Evolutionary conservation across 768 basidiomycete genomes (phyloP).

Genomic region (Termitomyces sp.): DNA sequence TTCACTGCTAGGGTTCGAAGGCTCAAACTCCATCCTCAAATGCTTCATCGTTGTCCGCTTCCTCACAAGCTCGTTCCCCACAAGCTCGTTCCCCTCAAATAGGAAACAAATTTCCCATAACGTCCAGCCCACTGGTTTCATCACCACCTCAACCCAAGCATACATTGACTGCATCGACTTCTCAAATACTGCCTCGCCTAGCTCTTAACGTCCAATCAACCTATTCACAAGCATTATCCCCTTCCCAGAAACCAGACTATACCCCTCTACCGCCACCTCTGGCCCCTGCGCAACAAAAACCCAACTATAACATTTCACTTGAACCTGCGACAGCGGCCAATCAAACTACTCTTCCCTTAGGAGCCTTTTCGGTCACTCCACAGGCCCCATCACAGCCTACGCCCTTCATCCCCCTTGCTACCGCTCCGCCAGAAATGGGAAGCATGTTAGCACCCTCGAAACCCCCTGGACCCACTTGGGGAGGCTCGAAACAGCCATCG

Average conservation of each 20-base stretch:
- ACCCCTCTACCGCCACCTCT: not conserved
- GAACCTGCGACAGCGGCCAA: constrained; percentile 10
- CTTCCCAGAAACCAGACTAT: constrained; percentile 1
- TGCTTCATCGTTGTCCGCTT: constrained; percentile 6
- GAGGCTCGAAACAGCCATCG: constrained; percentile 39
- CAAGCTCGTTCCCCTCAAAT: constrained; percentile 39
- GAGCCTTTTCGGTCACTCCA: not conserved
- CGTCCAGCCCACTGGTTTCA: constrained; percentile 18
- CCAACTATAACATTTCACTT: constrained; percentile 28
- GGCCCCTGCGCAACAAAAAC: constrained; percentile 10
- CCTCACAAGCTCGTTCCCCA: constrained; percentile 33
- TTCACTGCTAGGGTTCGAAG: constrained; percentile 11
- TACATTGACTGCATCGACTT: constrained; percentile 2
- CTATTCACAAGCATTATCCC: not conserved
- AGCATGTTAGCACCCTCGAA: constrained; percentile 61
- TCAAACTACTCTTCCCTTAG: constrained; percentile 6
- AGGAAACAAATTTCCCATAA: constrained; percentile 28
- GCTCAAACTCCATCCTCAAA: constrained; percentile 18
- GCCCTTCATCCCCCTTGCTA: constrained; percentile 15
- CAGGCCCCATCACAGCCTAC: constrained; percentile 1
- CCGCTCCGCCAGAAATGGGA: constrained; percentile 32
- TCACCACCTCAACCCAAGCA: constrained; percentile 6
- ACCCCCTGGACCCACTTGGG: constrained; percentile 50
- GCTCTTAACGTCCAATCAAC: constrained; percentile 8
- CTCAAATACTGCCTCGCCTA: not conserved